Evolutionary conservation across 164 flowering plant species (phyloP).

Genomic region (Umbellularia californica): DNA sequence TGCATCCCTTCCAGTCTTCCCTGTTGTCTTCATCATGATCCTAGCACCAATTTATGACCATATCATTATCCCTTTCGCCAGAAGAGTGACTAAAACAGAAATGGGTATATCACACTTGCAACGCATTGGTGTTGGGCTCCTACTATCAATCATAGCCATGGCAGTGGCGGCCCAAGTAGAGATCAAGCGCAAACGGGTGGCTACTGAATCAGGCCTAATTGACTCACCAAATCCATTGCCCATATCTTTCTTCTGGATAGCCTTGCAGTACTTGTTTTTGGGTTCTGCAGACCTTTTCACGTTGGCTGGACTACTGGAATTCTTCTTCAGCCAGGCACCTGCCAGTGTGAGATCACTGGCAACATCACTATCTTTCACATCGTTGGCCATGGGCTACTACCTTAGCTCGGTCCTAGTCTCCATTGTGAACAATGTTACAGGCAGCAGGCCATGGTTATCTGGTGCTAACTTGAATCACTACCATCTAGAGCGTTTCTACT

Average conservation of each 20-base stretch:
- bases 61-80: slow-evolving; percentile 53
- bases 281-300: slow-evolving; percentile 87
- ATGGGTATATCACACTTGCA: slow-evolving; percentile 74
- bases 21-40: slow-evolving; percentile 71
- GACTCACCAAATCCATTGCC: slow-evolving; percentile 46
- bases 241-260: slow-evolving; percentile 70
- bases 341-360: slow-evolving; percentile 71
- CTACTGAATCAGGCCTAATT: slow-evolving; percentile 27
- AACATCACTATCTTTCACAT: slow-evolving; percentile 72
- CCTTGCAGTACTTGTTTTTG: slow-evolving; percentile 74
- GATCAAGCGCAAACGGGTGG: slow-evolving; percentile 52
- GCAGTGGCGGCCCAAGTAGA: slow-evolving; percentile 86
- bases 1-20: slow-evolving; percentile 84
- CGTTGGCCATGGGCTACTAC: slow-evolving; percentile 77
- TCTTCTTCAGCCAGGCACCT: slow-evolving; percentile 89
- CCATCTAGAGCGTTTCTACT: slow-evolving; percentile 71
- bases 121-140: slow-evolving; percentile 70
- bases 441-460: slow-evolving; percentile 48
- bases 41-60: slow-evolving; percentile 79
- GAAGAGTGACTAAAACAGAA: slow-evolving; percentile 55
- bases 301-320: slow-evolving; percentile 77
- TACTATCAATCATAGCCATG: slow-evolving; percentile 75
- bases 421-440: slow-evolving; percentile 44
- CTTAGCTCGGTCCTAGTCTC: slow-evolving; percentile 78
- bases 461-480: slow-evolving; percentile 61